Percentiles rank a stretch among this genome's conserved stretches.
phyloP scores from a whole-genome alignment of 371 early-diverging fungal genomes.

The Conidiobolus incongruus region DNA sequence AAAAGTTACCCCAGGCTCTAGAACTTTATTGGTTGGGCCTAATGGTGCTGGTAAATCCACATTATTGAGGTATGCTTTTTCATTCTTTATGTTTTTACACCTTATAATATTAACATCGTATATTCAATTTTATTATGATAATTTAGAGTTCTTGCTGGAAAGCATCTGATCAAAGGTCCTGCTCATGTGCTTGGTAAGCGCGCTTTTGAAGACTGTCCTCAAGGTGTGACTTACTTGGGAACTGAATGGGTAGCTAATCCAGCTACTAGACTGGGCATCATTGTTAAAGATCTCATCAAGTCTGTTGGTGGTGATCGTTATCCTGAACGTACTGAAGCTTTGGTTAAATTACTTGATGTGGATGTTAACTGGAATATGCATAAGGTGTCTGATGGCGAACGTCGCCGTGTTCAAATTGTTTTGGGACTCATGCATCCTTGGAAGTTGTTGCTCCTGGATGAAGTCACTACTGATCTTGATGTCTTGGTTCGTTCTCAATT shows the following conservation, averaged over 20 bases:
- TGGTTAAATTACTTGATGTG: conserved; percentile 43
- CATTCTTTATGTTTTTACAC: background rate
- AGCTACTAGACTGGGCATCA: conserved; percentile 28
- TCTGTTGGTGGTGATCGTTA: conserved; percentile 38
- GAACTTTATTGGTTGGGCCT: conserved; percentile 6
- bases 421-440: conserved; percentile 52
- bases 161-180: conserved; percentile 28
- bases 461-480: conserved; percentile 67
- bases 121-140: background rate
- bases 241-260: conserved; percentile 55
- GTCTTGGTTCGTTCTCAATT: conserved; percentile 46
- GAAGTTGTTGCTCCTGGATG: conserved; percentile 46
- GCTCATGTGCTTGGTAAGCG: conserved; percentile 29
- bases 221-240: conserved; percentile 55
- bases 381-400: conserved; percentile 43
- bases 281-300: conserved; percentile 37
- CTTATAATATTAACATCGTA: background rate
- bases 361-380: conserved; percentile 50
- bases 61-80: conserved; percentile 1
- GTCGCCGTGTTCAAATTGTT: conserved; percentile 45
- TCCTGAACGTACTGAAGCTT: conserved; percentile 27
- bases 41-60: conserved; percentile 10
- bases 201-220: conserved; percentile 30
- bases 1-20: background rate
- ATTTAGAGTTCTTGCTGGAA: conserved; percentile 20